These are phyloP conservation scores for Saraca asoca DNA, from an alignment of 331 rosid species.

Conservation along the genomic window DNA sequence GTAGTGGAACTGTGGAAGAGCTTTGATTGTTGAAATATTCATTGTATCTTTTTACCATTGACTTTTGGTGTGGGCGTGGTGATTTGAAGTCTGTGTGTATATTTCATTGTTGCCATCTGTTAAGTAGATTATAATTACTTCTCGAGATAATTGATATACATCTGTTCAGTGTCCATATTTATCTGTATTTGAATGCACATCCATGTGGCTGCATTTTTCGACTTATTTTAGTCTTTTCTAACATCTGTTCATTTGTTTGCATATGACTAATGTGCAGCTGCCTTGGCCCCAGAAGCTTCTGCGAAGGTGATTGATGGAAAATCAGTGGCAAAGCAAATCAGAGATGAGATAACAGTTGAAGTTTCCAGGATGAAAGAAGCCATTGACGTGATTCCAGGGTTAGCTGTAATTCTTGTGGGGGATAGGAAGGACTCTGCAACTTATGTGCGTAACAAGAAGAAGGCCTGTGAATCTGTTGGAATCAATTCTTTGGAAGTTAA, in stretches of 20 bases:
- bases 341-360: slow-evolving; percentile 60
- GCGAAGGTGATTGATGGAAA: slow-evolving; percentile 85
- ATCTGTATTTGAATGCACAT: too few species aligned
- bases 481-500: slow-evolving; percentile 66
- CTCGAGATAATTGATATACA: too few species aligned
- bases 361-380: slow-evolving; percentile 64
- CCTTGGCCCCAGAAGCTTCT: slow-evolving; percentile 52
- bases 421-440: slow-evolving; percentile 86
- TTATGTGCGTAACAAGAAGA: slow-evolving; percentile 83
- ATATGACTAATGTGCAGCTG: slow-evolving; percentile 42
- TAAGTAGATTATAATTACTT: too few species aligned
- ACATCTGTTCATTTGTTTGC: neutral
- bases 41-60: too few species aligned
- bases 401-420: slow-evolving; percentile 86
- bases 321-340: slow-evolving; percentile 65
- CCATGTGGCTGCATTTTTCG: too few species aligned
- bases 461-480: slow-evolving; percentile 75
- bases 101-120: too few species aligned
- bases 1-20: too few species aligned
- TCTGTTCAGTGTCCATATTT: too few species aligned
- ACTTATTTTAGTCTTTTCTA: too few species aligned
- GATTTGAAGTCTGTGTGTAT: too few species aligned
- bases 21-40: too few species aligned
- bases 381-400: slow-evolving; percentile 58
- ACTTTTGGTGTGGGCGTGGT: too few species aligned